These are phyloP conservation scores for Agrocybe chaxingu DNA, from an alignment of 768 basidiomycete species.

Conservation along the genomic window DNA sequence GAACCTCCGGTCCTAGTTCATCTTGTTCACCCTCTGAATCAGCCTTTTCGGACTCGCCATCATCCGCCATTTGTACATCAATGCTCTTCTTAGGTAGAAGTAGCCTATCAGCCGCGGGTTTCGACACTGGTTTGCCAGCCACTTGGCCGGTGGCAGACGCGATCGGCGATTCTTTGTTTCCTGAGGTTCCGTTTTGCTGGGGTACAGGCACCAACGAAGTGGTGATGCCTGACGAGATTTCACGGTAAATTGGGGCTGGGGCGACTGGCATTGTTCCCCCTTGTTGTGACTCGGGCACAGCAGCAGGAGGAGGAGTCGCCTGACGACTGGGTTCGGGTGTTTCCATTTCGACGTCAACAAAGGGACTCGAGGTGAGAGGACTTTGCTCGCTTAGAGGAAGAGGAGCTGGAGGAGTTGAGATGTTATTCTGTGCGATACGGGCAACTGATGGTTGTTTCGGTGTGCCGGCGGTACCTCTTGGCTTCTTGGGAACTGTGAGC, in stretches of 20 bases:
- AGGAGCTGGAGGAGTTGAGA: slow-evolving; percentile 3
- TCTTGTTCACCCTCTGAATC: slow-evolving; percentile 9
- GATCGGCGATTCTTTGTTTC: neutral
- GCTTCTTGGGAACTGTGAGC: slow-evolving; percentile 21
- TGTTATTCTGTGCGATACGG: slow-evolving; percentile 2
- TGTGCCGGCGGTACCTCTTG: slow-evolving; percentile 12
- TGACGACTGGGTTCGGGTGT: slow-evolving; percentile 8
- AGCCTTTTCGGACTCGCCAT: slow-evolving; percentile 16
- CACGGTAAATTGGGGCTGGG: slow-evolving; percentile 1
- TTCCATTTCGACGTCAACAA: slow-evolving; percentile 15
- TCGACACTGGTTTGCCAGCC: too few relatives aligned
- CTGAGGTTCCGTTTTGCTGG: slow-evolving; percentile 3
- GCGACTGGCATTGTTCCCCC: neutral
- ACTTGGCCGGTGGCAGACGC: neutral
- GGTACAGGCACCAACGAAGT: too few relatives aligned
- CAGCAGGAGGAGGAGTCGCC: neutral
- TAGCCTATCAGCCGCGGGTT: too few relatives aligned
- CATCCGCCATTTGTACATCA: slow-evolving; percentile 11
- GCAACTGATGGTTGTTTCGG: slow-evolving; percentile 13
- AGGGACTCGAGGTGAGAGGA: slow-evolving; percentile 6
- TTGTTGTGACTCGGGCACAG: neutral
- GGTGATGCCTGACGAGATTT: neutral
- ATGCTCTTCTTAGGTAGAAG: neutral
- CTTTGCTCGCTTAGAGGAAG: slow-evolving; percentile 5
- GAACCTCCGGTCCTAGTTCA: neutral